phyloP scores from a whole-genome alignment of 2,329 filamentous ascomycete species.

The Zasmidium citrigriseum region DNA sequence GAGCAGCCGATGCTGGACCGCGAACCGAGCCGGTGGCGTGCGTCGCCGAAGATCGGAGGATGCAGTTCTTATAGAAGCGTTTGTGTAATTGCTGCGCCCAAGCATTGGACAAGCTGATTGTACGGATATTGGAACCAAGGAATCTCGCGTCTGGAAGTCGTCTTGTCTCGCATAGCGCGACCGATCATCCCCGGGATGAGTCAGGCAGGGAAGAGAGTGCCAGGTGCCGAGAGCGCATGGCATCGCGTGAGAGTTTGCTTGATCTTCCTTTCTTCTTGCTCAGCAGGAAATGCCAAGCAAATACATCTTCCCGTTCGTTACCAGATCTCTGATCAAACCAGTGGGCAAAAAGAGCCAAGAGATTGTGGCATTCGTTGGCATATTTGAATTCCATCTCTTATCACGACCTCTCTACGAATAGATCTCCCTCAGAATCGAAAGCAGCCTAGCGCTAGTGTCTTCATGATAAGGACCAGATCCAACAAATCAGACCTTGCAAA shows the following conservation, averaged over 20 bases:
- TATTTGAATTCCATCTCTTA: background rate
- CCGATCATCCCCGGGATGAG: background rate
- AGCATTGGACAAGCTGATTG: background rate
- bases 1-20: too few relatives aligned
- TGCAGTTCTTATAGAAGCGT: slow-evolving; percentile 3
- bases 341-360: background rate
- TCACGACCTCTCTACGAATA: background rate
- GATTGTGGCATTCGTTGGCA: background rate
- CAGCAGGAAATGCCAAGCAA: background rate
- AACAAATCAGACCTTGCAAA: background rate
- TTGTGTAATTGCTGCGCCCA: background rate
- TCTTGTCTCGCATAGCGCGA: background rate
- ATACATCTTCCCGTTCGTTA: too few relatives aligned
- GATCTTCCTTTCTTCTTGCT: too few relatives aligned
- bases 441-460: background rate
- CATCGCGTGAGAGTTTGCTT: too few relatives aligned
- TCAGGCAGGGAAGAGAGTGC: background rate
- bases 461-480: background rate
- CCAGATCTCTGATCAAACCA: background rate
- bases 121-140: too few relatives aligned
- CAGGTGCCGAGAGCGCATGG: background rate
- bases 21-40: background rate
- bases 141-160: too few relatives aligned
- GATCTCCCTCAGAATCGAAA: background rate
- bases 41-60: slow-evolving; percentile 1